Evolutionary conservation across 2,329 filamentous ascomycete species (phyloP).

Genomic region (Epicoccum nigrum): DNA sequence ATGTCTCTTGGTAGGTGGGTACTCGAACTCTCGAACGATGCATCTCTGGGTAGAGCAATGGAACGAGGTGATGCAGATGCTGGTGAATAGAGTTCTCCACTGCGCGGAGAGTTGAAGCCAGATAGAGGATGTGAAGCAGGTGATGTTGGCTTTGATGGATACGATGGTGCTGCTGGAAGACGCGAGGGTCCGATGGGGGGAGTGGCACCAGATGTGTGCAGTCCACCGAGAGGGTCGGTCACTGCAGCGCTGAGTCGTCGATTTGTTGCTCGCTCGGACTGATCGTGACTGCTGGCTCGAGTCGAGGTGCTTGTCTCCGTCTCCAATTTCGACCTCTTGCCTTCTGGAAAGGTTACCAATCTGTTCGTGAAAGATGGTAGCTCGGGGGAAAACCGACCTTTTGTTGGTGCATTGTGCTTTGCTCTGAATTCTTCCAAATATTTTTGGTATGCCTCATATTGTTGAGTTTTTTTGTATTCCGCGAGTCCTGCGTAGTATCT

Average conservation of each 20-base stretch:
- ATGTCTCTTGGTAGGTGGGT: conserved; percentile 29
- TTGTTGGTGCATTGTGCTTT: conserved; percentile 60
- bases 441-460: conserved; percentile 70
- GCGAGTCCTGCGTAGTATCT: conserved; percentile 74
- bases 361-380: conserved; percentile 2
- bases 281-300: conserved; percentile 40
- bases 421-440: conserved; percentile 81
- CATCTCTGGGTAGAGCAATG: conserved; percentile 34
- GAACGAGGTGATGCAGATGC: conserved; percentile 44
- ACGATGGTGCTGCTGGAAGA: conserved; percentile 33
- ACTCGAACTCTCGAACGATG: conserved; percentile 28
- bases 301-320: conserved; percentile 44
- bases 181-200: conserved; percentile 34
- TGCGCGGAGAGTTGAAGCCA: conserved; percentile 42
- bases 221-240: conserved; percentile 24
- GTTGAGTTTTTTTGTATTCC: conserved; percentile 77
- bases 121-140: conserved; percentile 39
- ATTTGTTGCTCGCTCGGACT: conserved; percentile 31
- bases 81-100: conserved; percentile 43
- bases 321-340: conserved; percentile 53
- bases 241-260: conserved; percentile 40
- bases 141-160: conserved; percentile 43
- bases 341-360: conserved; percentile 42
- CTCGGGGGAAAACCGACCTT: conserved; percentile 35
- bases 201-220: conserved; percentile 35